Percentiles rank a stretch among this genome's conserved stretches.
Evolutionary conservation across 1,284 basidiomycete species (phyloP).

Genomic region (Malassezia vespertilionis): DNA sequence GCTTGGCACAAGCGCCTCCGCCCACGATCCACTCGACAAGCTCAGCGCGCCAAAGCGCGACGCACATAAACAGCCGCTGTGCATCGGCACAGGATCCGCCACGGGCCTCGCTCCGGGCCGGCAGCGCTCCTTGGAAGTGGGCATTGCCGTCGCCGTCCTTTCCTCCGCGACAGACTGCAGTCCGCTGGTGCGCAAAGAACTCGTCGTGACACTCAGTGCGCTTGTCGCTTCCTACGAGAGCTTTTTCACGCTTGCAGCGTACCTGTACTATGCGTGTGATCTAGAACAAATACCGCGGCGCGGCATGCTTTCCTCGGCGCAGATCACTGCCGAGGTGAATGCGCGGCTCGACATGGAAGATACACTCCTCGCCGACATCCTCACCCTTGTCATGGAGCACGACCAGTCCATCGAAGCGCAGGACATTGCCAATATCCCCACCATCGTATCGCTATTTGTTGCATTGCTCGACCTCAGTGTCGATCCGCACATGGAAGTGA

Average conservation of each 20-base stretch:
- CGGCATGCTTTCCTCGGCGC: not conserved
- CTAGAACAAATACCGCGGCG: constrained; percentile 10
- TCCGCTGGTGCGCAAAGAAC: constrained; percentile 89
- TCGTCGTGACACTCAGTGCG: constrained; percentile 80
- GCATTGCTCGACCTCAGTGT: constrained; percentile 79
- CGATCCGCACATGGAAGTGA: constrained; percentile 86
- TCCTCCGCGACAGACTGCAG: constrained; percentile 80
- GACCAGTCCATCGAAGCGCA: constrained; percentile 64
- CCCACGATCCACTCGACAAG: constrained; percentile 31
- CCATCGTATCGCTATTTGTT: constrained; percentile 84
- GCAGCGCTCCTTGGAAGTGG: constrained; percentile 56
- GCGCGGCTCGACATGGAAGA: constrained; percentile 47
- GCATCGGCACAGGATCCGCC: constrained; percentile 72
- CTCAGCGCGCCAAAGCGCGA: constrained; percentile 22
- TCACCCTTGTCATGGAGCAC: constrained; percentile 56
- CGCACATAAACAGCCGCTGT: constrained; percentile 48
- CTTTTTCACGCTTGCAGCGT: constrained; percentile 88
- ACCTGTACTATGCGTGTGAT: constrained; percentile 80
- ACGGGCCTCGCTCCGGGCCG: constrained; percentile 63
- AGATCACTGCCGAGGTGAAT: constrained; percentile 4
- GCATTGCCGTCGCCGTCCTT: constrained; percentile 54
- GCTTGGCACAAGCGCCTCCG: constrained; percentile 68
- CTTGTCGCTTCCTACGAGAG: constrained; percentile 91
- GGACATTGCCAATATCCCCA: constrained; percentile 64
- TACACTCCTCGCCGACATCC: constrained; percentile 60